Conservation (phyloP, 169 alveolate genomes). For the Plasmodium vivax region DNA sequence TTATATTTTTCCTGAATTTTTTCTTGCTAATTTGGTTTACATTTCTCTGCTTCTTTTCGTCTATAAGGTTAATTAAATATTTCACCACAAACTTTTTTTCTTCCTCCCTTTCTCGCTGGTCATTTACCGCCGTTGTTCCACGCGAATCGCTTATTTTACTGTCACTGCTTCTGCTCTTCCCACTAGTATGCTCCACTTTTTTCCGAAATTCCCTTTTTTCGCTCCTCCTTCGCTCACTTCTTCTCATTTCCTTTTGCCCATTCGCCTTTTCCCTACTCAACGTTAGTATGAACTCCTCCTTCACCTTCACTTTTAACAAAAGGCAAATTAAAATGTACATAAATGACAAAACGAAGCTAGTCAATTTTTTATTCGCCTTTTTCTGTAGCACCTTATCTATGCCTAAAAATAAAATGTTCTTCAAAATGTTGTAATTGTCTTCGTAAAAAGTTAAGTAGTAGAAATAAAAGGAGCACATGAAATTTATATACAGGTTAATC, state of each 20-base stretch:
- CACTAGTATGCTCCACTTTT: neutral
- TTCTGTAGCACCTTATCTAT: slow-evolving; percentile 23
- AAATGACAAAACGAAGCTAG: slow-evolving; percentile 50
- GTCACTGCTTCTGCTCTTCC: neutral
- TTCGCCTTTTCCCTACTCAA: neutral
- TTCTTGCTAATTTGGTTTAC: slow-evolving; percentile 4
- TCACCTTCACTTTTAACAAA: slow-evolving; percentile 33
- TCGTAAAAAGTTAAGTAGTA: slow-evolving; percentile 50
- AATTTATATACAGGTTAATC: slow-evolving; percentile 61
- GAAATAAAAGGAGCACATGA: slow-evolving; percentile 40
- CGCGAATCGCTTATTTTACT: neutral
- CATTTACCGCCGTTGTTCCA: neutral
- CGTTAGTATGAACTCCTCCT: slow-evolving; percentile 53
- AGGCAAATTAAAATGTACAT: slow-evolving; percentile 43
- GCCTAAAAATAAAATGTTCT: slow-evolving; percentile 41
- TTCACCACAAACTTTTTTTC: slow-evolving; percentile 23
- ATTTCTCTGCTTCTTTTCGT: slow-evolving; percentile 14
- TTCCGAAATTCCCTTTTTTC: slow-evolving; percentile 12
- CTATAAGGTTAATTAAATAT: slow-evolving; percentile 49
- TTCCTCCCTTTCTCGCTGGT: neutral
- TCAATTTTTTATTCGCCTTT: slow-evolving; percentile 32
- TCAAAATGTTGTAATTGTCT: slow-evolving; percentile 40
- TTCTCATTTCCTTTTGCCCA: neutral
- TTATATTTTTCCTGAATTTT: slow-evolving; percentile 31
- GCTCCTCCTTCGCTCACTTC: neutral